Base-by-base conservation (phyloP, 164 flowering plant genomes). In the Tinospora cordifolia region DNA sequence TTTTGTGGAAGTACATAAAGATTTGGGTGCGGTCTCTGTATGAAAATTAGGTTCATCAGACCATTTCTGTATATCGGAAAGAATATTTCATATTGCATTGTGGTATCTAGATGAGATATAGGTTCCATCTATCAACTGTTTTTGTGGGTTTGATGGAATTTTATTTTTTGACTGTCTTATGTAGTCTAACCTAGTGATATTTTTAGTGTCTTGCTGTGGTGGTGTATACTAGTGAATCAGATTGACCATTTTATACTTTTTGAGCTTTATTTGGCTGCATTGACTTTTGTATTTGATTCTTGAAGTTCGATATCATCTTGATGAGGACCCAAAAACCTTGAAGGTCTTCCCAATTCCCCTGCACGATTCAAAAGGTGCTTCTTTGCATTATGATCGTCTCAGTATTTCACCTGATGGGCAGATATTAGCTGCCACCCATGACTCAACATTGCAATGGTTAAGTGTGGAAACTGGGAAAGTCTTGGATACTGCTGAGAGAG, bases 271-370 rank as follows among this genome's bases (percentile, higher is more conserved):
- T 74, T n/a, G 30, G 60, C 72, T 72, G 62, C 67, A 62, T 70
- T 76, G 59, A 65, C 24, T 62, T 59, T 38, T 75, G 41, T 66
- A 44, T 21, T 66, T 6, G 66, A 34, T 74, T 71, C 30, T 66
- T 79, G 76, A 75, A 94, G 99, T 94, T 82, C 94, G 99, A 25
- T 94, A 92, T 79, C 99, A 87, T 80, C 83, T 90, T 30, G 93
- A 90, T 72, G 99, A 94, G 86, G 99, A 94, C 71, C 98, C 99
- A 54, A 94, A 92, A 79, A 83, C 93, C 41, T 57, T 90, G 85
- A 92, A 88, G 86, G 91, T 87, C 78, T 89, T 92, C 68, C 93
- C 89, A 11, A 92, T 94, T 74, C 98, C 99, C 58, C 91, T 92
- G 67, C 84, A 74, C 58, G 97, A 87, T 79, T 76, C 89, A 57